These are phyloP conservation scores for Kwoniella europaea DNA, from an alignment of 768 basidiomycete genomes.

Conservation along the genomic window DNA sequence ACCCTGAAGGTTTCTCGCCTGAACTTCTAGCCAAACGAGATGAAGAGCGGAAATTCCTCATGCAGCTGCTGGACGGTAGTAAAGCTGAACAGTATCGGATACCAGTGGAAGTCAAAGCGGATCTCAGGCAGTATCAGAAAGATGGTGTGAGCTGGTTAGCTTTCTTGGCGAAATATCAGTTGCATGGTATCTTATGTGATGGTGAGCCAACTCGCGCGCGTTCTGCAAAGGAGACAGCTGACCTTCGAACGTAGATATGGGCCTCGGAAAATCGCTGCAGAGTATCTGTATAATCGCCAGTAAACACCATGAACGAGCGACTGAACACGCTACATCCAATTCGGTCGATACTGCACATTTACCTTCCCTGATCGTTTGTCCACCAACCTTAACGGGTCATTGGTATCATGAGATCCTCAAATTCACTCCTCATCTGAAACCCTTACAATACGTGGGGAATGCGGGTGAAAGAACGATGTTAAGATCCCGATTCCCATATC, in stretches of 20 bases:
- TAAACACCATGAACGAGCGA: constrained; percentile 85
- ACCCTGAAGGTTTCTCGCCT: constrained; percentile 87
- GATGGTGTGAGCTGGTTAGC: constrained; percentile 99
- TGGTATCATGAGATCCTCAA: constrained; percentile 99
- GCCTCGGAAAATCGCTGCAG: constrained; percentile 95
- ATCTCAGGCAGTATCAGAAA: constrained; percentile 94
- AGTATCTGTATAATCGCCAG: constrained; percentile 95
- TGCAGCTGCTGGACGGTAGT: constrained; percentile 89
- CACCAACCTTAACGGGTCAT: constrained; percentile 95
- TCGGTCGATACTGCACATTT: constrained; percentile 80
- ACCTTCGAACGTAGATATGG: constrained; percentile 78
- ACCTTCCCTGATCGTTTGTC: constrained; percentile 93
- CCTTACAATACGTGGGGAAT: constrained; percentile 86
- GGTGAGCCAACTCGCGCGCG: constrained; percentile 63
- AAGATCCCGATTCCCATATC: constrained; percentile 68
- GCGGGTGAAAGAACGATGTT: constrained; percentile 77
- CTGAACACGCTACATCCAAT: constrained; percentile 68
- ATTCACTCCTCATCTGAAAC: constrained; percentile 80
- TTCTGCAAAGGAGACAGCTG: constrained; percentile 4
- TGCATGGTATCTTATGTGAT: constrained; percentile 97
- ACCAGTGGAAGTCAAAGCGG: constrained; percentile 86
- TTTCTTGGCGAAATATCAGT: constrained; percentile 94
- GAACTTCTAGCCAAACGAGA: constrained; percentile 85
- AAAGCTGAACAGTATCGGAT: constrained; percentile 90
- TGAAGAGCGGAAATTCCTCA: constrained; percentile 85